phyloP scores from a whole-genome alignment of 2,329 filamentous ascomycete species.

The Hypoxylon sp. region DNA sequence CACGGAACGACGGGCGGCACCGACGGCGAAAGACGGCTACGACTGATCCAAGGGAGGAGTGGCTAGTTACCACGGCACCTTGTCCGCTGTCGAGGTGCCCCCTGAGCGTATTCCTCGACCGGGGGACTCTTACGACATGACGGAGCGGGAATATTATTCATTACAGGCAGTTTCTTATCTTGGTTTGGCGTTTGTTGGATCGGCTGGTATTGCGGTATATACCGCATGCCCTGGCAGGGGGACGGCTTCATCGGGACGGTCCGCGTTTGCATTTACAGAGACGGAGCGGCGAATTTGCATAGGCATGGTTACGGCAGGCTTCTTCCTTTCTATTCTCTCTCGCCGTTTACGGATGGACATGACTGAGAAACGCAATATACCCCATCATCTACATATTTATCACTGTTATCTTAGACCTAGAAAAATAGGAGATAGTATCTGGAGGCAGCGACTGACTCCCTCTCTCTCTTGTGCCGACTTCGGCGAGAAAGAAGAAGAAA shows the following conservation, averaged over 20 bases:
- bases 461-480: constrained; percentile 12
- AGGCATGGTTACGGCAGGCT: constrained; percentile 13
- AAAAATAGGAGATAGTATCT: constrained; percentile 20
- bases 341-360: constrained; percentile 14
- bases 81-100: constrained; percentile 21
- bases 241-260: constrained; percentile 27
- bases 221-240: constrained; percentile 16
- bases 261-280: constrained; percentile 8
- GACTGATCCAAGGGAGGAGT: constrained; percentile 39
- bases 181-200: constrained; percentile 33
- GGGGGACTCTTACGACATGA: constrained; percentile 7
- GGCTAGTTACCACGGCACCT: constrained; percentile 29
- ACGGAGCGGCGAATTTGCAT: constrained; percentile 28
- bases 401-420: constrained; percentile 15
- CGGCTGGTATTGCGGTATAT: constrained; percentile 19
- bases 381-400: constrained; percentile 18
- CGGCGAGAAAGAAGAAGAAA: constrained; percentile 10
- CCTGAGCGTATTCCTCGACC: constrained; percentile 16
- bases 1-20: constrained; percentile 36
- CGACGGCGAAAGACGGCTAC: constrained; percentile 41
- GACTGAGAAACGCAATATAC: constrained; percentile 33
- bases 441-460: constrained; percentile 21
- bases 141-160: constrained; percentile 16
- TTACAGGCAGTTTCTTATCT: constrained; percentile 16
- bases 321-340: neutral